phyloP scores from a whole-genome alignment of 1,284 basidiomycete genomes.

The Neonothopanus nambi region DNA sequence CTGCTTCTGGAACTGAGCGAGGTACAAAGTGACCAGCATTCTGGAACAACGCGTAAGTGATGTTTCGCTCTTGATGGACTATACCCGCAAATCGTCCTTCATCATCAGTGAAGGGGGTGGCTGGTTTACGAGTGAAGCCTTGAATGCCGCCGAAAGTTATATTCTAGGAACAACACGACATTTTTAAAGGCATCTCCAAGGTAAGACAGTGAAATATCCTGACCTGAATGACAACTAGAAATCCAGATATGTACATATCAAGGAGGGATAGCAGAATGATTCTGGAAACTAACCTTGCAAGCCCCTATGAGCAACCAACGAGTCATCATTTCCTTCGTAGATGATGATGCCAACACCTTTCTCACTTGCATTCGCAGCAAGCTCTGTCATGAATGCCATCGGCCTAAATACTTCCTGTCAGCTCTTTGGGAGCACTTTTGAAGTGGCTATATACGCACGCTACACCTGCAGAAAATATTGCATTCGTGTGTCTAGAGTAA shows the following conservation, averaged over 20 bases:
- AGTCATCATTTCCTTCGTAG: slow-evolving; percentile 51
- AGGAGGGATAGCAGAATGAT: neutral
- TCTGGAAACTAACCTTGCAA: slow-evolving; percentile 35
- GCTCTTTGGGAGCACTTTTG: neutral
- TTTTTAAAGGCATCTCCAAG: neutral
- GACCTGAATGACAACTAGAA: slow-evolving; percentile 44
- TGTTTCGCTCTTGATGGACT: slow-evolving; percentile 53
- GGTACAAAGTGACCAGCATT: slow-evolving; percentile 39
- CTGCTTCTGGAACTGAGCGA: slow-evolving; percentile 11
- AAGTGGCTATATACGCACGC: neutral
- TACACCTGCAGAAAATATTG: neutral
- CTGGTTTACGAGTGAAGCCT: slow-evolving; percentile 36
- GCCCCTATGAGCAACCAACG: slow-evolving; percentile 45
- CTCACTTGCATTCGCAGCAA: slow-evolving; percentile 43
- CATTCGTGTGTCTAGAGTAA: neutral
- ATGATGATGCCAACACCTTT: slow-evolving; percentile 41
- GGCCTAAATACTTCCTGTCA: slow-evolving; percentile 32
- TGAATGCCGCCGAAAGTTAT: slow-evolving; percentile 13
- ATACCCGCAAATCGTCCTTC: slow-evolving; percentile 44
- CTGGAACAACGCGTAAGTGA: slow-evolving; percentile 42
- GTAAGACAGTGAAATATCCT: neutral
- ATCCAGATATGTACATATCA: neutral
- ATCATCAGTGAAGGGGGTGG: slow-evolving; percentile 47
- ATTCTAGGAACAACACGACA: slow-evolving; percentile 36
- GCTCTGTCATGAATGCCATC: slow-evolving; percentile 45